A percentile compares a stretch with the other conserved stretches of the same genome.
Evolutionary conservation across 257 asterid genomes (phyloP).

Genomic region (Verbascum thapsus): DNA sequence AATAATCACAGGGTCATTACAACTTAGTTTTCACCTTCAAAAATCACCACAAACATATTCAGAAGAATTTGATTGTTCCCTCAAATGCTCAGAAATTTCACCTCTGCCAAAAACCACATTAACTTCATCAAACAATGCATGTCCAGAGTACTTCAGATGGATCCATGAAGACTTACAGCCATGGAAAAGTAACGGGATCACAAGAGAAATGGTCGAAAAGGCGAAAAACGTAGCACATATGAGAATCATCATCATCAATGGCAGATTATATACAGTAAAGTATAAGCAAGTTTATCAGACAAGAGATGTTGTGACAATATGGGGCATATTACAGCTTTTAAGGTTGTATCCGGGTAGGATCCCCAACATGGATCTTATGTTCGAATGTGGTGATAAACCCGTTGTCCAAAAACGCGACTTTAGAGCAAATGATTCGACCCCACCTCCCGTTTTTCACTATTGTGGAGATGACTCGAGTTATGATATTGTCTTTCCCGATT

Average conservation of each 20-base stretch:
- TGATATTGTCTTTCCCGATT: constrained; percentile 84
- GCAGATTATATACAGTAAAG: constrained; percentile 59
- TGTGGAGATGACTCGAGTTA: constrained; percentile 56
- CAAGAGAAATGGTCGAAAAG: constrained; percentile 52
- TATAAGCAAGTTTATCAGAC: constrained; percentile 61
- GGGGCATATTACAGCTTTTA: constrained; percentile 89
- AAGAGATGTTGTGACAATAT: constrained; percentile 74
- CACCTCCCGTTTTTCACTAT: constrained; percentile 79
- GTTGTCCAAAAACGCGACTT: constrained; percentile 46
- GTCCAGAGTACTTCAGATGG: constrained; percentile 84
- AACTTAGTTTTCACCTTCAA: constrained; percentile 25
- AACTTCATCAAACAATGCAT: constrained; percentile 31
- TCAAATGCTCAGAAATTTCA: constrained; percentile 47
- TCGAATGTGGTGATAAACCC: constrained; percentile 63
- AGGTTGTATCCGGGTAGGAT: constrained; percentile 67
- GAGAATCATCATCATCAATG: constrained; percentile 54
- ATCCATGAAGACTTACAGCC: constrained; percentile 83
- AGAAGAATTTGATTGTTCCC: constrained; percentile 52
- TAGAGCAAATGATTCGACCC: constrained; percentile 24
- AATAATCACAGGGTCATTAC: constrained; percentile 40
- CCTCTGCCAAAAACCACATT: constrained; percentile 8
- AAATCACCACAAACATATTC: constrained; percentile 40
- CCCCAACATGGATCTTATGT: constrained; percentile 74
- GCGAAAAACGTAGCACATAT: constrained; percentile 51
- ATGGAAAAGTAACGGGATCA: constrained; percentile 68